Evolutionary conservation across 805 yeast genomes (phyloP).

Genomic region (Starmerella riodocensis): DNA sequence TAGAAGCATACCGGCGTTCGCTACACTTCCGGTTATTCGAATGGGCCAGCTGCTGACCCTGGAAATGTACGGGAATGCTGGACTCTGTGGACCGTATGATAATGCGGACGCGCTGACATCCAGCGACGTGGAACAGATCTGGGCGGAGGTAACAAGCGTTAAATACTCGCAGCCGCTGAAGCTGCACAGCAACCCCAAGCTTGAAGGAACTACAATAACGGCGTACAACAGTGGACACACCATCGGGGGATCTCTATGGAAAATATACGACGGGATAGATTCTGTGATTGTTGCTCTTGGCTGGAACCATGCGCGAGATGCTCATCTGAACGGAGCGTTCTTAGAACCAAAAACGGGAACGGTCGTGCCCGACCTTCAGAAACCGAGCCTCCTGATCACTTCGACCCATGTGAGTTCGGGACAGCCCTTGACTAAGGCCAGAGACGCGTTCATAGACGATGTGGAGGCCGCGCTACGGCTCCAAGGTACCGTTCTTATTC

Average conservation of each 20-base stretch:
- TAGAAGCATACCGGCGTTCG: conserved; percentile 57
- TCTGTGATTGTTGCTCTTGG: conserved; percentile 76
- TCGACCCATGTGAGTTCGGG: conserved; percentile 48
- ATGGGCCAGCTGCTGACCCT: conserved; percentile 74
- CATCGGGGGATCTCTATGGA: conserved; percentile 89
- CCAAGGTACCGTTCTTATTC: conserved; percentile 73
- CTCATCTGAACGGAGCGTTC: conserved; percentile 65
- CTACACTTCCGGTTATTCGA: conserved; percentile 82
- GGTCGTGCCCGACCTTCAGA: conserved; percentile 41
- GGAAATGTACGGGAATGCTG: conserved; percentile 63
- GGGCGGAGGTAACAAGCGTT: conserved; percentile 54
- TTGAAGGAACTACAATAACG: conserved; percentile 37
- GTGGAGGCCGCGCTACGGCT: conserved; percentile 53
- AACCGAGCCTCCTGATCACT: conserved; percentile 77
- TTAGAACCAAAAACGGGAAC: conserved; percentile 43
- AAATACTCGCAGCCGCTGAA: conserved; percentile 60
- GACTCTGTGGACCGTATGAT: conserved; percentile 58
- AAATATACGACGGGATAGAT: conserved; percentile 57
- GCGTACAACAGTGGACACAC: conserved; percentile 88
- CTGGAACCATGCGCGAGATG: conserved; percentile 90
- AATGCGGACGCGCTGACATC: conserved; percentile 41
- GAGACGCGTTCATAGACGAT: conserved; percentile 48
- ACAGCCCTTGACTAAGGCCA: conserved; percentile 20
- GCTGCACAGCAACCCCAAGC: conserved; percentile 10
- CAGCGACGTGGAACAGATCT: conserved; percentile 64